These are phyloP conservation scores for Rhodotorula sp. DNA, from an alignment of 1,284 basidiomycete species.

Conservation along the genomic window DNA sequence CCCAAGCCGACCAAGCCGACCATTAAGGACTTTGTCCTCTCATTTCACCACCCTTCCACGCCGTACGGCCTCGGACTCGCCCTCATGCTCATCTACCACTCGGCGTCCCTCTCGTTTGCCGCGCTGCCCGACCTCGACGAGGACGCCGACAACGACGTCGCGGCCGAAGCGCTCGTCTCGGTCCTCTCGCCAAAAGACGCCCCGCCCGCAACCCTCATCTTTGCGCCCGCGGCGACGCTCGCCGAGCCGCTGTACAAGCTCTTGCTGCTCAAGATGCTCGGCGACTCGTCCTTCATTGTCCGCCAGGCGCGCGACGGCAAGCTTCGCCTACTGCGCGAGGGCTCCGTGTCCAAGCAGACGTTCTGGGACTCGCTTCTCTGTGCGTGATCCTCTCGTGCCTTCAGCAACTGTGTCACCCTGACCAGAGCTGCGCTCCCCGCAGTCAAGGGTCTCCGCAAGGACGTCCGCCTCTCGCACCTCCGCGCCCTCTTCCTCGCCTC, in stretches of 20 bases:
- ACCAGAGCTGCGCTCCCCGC: neutral
- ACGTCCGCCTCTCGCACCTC: conserved; percentile 26
- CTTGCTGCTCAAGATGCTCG: conserved; percentile 32
- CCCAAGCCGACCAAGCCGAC: conserved; percentile 26
- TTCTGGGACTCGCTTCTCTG: conserved; percentile 42
- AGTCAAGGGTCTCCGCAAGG: conserved; percentile 35
- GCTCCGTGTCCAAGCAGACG: conserved; percentile 35
- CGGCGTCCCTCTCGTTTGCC: conserved; percentile 23
- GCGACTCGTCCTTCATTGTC: conserved; percentile 34
- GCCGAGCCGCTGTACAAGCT: conserved; percentile 26
- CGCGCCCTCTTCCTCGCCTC: conserved; percentile 36
- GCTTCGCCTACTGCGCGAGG: conserved; percentile 36
- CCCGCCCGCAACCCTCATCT: conserved; percentile 29
- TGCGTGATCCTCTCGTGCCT: neutral
- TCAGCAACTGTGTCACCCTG: neutral
- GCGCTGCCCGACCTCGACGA: conserved; percentile 4
- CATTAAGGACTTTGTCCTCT: conserved; percentile 23
- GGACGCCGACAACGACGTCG: conserved; percentile 1
- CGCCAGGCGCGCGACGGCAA: conserved; percentile 36
- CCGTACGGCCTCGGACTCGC: conserved; percentile 39
- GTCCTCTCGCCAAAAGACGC: conserved; percentile 5
- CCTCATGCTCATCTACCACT: conserved; percentile 30
- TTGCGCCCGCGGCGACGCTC: conserved; percentile 20
- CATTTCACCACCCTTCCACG: conserved; percentile 37
- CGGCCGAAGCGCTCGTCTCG: neutral